phyloP scores from a whole-genome alignment of 768 basidiomycete species.

The Amylocystis lapponica region DNA sequence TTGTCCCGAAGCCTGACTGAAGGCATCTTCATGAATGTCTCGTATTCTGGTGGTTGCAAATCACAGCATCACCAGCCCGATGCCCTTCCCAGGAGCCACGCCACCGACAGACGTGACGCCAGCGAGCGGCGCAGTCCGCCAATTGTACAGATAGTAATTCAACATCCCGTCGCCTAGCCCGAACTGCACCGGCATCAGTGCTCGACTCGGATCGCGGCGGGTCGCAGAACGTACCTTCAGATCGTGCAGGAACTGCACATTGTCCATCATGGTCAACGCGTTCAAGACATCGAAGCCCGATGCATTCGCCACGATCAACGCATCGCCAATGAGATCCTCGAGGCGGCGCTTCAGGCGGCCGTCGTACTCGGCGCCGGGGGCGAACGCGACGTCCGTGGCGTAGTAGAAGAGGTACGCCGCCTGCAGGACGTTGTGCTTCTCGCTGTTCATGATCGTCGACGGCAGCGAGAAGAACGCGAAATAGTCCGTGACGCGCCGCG shows the following conservation, averaged over 20 bases:
- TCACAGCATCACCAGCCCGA: constrained; percentile 94
- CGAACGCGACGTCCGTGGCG: constrained; percentile 72
- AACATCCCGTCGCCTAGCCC: constrained; percentile 89
- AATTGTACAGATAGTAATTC: constrained; percentile 94
- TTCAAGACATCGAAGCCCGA: constrained; percentile 97
- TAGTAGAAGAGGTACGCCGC: constrained; percentile 97
- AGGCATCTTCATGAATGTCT: too few relatives aligned
- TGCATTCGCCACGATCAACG: constrained; percentile 72
- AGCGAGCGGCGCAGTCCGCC: constrained; percentile 76
- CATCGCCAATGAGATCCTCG: constrained; percentile 68
- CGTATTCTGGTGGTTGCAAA: too few relatives aligned
- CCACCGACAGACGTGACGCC: constrained; percentile 54
- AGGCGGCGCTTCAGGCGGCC: constrained; percentile 64
- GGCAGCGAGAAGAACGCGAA: constrained; percentile 97
- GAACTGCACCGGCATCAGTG: constrained; percentile 55
- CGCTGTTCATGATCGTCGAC: constrained; percentile 79
- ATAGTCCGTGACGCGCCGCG: constrained; percentile 86
- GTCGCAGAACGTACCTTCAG: constrained; percentile 57
- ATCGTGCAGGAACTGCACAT: constrained; percentile 72
- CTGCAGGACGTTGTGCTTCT: constrained; percentile 70
- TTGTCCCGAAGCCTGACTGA: too few relatives aligned
- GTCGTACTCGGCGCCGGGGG: constrained; percentile 54
- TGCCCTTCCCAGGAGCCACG: constrained; percentile 62
- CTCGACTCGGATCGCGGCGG: too few relatives aligned
- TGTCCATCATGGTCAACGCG: constrained; percentile 93